These are phyloP conservation scores for Pulveroboletus sp. DNA, from an alignment of 768 basidiomycete species.

Conservation along the genomic window DNA sequence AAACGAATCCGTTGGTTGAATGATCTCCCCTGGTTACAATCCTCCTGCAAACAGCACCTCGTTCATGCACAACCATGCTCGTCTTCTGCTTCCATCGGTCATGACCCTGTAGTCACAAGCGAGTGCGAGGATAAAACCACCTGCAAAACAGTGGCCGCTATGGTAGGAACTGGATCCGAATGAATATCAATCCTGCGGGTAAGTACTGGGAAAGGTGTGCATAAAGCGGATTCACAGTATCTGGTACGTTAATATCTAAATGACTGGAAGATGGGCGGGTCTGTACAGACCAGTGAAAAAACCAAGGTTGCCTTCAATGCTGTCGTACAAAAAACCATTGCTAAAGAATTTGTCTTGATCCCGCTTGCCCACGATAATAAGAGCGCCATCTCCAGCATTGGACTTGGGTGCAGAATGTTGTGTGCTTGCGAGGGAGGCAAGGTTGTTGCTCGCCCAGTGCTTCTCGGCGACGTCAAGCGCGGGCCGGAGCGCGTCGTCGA, in stretches of 20 bases:
- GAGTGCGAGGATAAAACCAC: conserved; percentile 72
- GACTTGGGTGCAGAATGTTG: conserved; percentile 31
- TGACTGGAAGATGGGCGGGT: background rate
- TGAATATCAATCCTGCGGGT: background rate
- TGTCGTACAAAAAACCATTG: conserved; percentile 70
- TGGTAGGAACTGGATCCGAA: conserved; percentile 57
- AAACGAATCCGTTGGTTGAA: background rate
- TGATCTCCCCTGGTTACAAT: background rate
- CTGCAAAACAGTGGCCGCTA: conserved; percentile 84
- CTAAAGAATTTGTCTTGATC: conserved; percentile 87
- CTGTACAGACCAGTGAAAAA: conserved; percentile 66
- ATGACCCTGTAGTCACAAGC: conserved; percentile 88
- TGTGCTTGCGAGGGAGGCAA: conserved; percentile 44
- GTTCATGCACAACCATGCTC: conserved; percentile 91
- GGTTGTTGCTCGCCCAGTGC: conserved; percentile 61
- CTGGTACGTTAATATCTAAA: conserved; percentile 34
- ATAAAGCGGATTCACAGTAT: conserved; percentile 70
- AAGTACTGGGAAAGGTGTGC: conserved; percentile 65
- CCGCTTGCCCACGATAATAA: conserved; percentile 72
- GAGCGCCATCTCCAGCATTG: conserved; percentile 52
- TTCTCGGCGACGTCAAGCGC: conserved; percentile 70
- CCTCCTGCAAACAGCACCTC: conserved; percentile 45
- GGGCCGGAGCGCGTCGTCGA: conserved; percentile 59
- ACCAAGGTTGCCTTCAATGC: conserved; percentile 45
- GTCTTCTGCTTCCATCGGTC: conserved; percentile 72